Conservation (phyloP, 495 filamentous ascomycete species). For the Tuber umbilicatum region DNA sequence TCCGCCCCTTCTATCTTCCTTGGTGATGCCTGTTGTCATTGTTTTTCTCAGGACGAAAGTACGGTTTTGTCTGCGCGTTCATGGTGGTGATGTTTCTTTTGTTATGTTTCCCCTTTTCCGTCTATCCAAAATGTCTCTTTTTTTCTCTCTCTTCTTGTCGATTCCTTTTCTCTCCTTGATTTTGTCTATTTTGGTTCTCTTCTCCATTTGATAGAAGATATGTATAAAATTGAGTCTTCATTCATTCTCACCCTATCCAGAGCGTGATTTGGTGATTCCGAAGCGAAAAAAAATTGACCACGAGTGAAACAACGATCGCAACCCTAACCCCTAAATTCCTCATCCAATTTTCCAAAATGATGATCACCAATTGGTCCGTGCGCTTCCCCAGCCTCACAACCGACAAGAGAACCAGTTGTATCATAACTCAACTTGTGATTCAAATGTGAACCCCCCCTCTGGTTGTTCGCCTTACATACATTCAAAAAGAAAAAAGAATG, state of each 20-base stretch:
- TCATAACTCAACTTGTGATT: not conserved
- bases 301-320: not conserved
- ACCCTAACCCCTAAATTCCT: not conserved
- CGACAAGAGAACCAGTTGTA: not conserved
- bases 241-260: not conserved
- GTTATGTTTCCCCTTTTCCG: not conserved
- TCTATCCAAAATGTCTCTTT: not conserved
- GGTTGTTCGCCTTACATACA: not conserved
- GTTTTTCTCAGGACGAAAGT: conserved; percentile 1
- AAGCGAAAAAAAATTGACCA: not conserved
- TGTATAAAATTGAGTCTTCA: conserved; percentile 3
- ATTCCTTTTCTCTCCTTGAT: not conserved
- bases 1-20: not conserved
- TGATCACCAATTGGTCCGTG: not conserved
- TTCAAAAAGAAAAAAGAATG: not conserved
- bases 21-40: not conserved
- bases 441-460: not conserved
- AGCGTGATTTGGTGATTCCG: not conserved
- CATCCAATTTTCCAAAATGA: not conserved
- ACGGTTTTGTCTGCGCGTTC: not conserved
- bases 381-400: not conserved
- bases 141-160: not conserved
- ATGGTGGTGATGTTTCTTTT: not conserved
- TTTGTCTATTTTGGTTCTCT: not conserved
- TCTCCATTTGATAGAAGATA: not conserved